Evolutionary conservation across 1,284 basidiomycete species (phyloP), one percentile per base, ranked within the genome.

Genomic region (Clitocybe nebularis): DNA sequence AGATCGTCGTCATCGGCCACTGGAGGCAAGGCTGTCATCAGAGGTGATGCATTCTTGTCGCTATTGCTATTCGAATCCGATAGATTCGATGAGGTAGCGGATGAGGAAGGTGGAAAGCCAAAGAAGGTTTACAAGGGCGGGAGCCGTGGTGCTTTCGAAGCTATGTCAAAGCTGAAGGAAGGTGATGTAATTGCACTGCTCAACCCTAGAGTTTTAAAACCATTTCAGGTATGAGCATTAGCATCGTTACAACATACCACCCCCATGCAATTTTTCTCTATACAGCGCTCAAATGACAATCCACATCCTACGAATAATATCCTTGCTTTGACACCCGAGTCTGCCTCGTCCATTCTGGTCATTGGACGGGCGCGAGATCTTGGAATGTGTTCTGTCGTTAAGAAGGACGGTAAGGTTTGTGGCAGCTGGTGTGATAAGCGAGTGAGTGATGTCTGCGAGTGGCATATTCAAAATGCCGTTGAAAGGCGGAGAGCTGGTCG

Each of bases 31-130:
- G 66, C 74, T 2, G 64, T 72, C 22, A 74, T 80, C 33, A 67
- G 81, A 16, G 95, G 95, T 0, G 90, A 96, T 58, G 90, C 92
- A 1, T 75, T 84, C 38, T 63, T 98, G 23, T 84, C 84, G 14
- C 62, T 99, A 44, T 64, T 96, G 30, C 72, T 97, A 16, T 97
- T 97, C 56, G 92, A 98, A 61, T 75, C 93, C 11, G 91, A 97
- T 54, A 61, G 67, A 1, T 77, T 72, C 46, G 81, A 85, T 45
- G 53, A 72, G 6, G 50, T 85, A 13, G 68, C 66, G 1, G 61
- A 61, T 16, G 76, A 75, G 10, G 66, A 74, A 38, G 69, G 71
- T 3, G 62, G 68, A 16, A 71, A 68, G 41, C 73, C 74, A 32
- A 68, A 75, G 54, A 87, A 81, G 54, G 53, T 83, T 0, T 95